Conservation (phyloP, 1,139 yeast species). For the Entelexis sorbosivorans region DNA sequence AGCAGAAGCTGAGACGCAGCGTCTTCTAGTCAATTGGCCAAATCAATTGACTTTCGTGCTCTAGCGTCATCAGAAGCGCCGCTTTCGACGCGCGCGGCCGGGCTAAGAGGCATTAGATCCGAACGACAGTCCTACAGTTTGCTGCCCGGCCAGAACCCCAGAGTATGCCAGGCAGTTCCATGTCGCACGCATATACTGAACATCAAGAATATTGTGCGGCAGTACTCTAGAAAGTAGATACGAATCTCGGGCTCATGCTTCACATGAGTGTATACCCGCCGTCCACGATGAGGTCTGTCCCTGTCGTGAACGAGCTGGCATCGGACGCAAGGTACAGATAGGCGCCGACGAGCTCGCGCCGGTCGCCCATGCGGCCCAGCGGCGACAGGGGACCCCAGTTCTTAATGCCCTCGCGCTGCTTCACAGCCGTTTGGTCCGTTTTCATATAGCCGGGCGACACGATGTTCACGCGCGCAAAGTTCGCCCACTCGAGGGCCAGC, state of each 20-base stretch:
- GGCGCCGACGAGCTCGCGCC: conserved; percentile 78
- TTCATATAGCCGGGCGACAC: conserved; percentile 71
- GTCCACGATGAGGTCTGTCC: conserved; percentile 69
- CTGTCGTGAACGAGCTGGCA: conserved; percentile 78
- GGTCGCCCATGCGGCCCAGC: conserved; percentile 47
- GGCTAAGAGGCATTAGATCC: no score
- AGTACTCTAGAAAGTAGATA: no score
- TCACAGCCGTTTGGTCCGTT: conserved; percentile 46
- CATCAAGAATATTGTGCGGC: no score
- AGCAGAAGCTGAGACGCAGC: no score
- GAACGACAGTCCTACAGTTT: no score
- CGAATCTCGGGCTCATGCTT: not conserved
- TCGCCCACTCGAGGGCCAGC: conserved; percentile 76
- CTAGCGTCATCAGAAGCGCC: no score
- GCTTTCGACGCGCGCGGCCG: no score
- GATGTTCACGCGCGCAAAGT: conserved; percentile 63
- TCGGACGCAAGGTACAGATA: conserved; percentile 75
- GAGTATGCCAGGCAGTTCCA: no score
- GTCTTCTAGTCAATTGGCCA: no score
- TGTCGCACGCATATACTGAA: no score
- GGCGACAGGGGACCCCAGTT: conserved; percentile 55
- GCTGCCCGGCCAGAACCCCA: no score
- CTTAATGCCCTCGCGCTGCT: conserved; percentile 34
- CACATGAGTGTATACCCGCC: conserved; percentile 60
- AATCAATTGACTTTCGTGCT: no score